Percentiles rank a stretch among this genome's conserved stretches.
Evolutionary conservation across 768 basidiomycete species (phyloP).

Genomic region (Boletus huronensis): DNA sequence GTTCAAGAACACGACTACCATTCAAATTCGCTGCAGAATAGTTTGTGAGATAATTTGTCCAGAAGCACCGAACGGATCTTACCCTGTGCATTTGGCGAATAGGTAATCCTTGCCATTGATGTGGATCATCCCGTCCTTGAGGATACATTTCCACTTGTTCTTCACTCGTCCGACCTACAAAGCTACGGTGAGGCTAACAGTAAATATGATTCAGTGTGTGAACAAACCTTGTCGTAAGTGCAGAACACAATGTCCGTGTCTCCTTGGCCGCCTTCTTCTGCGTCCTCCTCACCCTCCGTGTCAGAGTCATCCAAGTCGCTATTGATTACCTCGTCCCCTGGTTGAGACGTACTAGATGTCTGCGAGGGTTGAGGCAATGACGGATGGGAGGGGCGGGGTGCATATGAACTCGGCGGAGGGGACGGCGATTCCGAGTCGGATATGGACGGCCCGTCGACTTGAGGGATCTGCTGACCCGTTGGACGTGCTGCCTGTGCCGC

Average conservation of each 20-base stretch:
- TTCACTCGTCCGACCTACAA: constrained; percentile 94
- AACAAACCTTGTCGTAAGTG: constrained; percentile 91
- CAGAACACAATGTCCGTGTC: constrained; percentile 95
- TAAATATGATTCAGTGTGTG: neutral
- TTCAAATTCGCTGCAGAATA: constrained; percentile 39
- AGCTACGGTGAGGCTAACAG: neutral
- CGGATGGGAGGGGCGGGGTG: constrained; percentile 69
- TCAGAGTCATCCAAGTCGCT: constrained; percentile 97
- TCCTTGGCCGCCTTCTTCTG: constrained; percentile 68
- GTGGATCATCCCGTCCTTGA: constrained; percentile 97
- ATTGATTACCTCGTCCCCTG: constrained; percentile 83
- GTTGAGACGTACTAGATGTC: constrained; percentile 34
- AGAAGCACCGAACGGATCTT: constrained; percentile 26
- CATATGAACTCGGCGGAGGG: constrained; percentile 61
- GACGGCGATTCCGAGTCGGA: constrained; percentile 71
- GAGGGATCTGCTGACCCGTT: constrained; percentile 52
- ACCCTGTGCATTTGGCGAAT: constrained; percentile 97
- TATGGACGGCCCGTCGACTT: constrained; percentile 71
- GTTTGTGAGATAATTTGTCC: neutral
- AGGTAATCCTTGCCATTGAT: constrained; percentile 97
- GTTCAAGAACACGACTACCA: constrained; percentile 32
- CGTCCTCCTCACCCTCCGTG: constrained; percentile 79
- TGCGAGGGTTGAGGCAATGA: constrained; percentile 65
- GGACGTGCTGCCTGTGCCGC: constrained; percentile 17
- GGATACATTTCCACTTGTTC: constrained; percentile 99